These are phyloP conservation scores for Paramecium biaurelia DNA, from an alignment of 73 alveolate species.

Conservation along the genomic window DNA sequence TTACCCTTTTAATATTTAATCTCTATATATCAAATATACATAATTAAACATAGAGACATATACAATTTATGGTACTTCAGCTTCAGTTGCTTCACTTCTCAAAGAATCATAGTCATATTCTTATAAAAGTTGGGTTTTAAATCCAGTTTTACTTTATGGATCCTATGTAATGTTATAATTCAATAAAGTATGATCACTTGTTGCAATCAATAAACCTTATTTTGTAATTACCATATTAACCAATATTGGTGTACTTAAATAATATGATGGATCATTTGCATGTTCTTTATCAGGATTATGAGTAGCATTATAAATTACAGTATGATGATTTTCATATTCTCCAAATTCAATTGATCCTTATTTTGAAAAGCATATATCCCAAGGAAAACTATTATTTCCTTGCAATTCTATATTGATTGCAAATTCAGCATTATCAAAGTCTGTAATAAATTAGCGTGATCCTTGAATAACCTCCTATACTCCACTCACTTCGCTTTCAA, in stretches of 20 bases:
- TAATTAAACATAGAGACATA: background rate
- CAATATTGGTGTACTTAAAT: constrained; percentile 34
- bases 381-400: background rate
- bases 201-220: background rate
- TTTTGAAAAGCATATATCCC: background rate
- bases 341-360: background rate
- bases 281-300: constrained; percentile 7
- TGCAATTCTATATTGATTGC: constrained; percentile 17
- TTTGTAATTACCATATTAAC: background rate
- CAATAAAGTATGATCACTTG: constrained; percentile 14
- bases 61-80: constrained; percentile 3
- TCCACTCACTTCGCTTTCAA: background rate
- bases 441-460: background rate
- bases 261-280: constrained; percentile 30
- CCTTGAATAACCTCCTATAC: background rate
- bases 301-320: background rate
- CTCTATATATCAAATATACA: constrained; percentile 6
- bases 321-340: background rate
- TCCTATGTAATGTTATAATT: background rate
- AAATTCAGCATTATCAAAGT: background rate
- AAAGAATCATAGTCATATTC: background rate
- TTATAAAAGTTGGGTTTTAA: background rate
- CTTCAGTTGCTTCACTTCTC: background rate
- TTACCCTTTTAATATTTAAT: background rate
- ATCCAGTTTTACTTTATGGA: background rate